Conservation (phyloP, 2,329 filamentous ascomycete genomes). For the Aureobasidium leucospermi region DNA sequence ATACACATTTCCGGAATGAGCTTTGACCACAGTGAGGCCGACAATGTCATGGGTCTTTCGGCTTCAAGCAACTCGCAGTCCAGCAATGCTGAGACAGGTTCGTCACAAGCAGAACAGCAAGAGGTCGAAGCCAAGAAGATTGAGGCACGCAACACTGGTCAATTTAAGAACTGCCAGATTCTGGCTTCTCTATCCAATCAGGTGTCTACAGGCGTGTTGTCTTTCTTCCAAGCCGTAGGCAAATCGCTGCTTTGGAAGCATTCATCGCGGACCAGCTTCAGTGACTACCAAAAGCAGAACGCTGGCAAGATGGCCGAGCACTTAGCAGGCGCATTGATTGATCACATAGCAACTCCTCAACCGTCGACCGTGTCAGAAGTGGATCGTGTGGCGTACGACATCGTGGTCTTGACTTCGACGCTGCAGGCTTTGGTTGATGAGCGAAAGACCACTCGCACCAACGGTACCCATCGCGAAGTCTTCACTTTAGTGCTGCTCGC, state of each 20-base stretch:
- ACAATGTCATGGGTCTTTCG: constrained; percentile 29
- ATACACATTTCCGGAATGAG: constrained; percentile 36
- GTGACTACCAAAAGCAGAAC: constrained; percentile 56
- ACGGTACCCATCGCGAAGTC: constrained; percentile 35
- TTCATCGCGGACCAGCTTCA: constrained; percentile 34
- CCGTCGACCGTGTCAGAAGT: constrained; percentile 1
- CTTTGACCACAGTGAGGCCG: constrained; percentile 33
- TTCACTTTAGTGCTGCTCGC: constrained; percentile 72
- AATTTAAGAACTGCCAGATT: constrained; percentile 69
- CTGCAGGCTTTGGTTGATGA: constrained; percentile 71
- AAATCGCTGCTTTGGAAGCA: constrained; percentile 72
- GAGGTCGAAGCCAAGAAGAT: not conserved
- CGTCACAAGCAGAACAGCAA: not conserved
- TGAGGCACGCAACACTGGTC: constrained; percentile 19
- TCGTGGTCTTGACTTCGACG: constrained; percentile 70
- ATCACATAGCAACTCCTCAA: constrained; percentile 33
- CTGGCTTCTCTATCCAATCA: constrained; percentile 71
- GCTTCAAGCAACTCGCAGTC: not conserved
- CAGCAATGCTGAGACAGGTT: not conserved
- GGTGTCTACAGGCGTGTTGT: constrained; percentile 70
- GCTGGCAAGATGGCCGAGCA: constrained; percentile 56
- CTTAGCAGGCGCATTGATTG: constrained; percentile 62
- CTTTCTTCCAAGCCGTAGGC: constrained; percentile 78
- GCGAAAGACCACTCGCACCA: constrained; percentile 39
- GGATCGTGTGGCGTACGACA: constrained; percentile 59